Base-by-base conservation (phyloP, 257 asterid species). In the Ballota nigra region DNA sequence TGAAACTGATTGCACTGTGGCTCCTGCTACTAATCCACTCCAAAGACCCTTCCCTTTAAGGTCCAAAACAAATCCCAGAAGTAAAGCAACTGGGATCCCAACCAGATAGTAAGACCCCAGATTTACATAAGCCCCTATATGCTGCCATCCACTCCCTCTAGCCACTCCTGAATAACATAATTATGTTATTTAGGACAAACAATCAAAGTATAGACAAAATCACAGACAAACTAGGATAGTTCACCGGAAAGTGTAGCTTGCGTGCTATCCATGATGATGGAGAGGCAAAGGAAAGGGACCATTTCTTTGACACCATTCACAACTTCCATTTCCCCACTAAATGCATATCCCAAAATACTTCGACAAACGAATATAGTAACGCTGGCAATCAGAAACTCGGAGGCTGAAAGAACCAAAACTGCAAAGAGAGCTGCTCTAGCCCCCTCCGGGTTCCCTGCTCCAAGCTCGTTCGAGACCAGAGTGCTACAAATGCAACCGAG, bases 131-230 rank as follows among this genome's bases (percentile, higher is more conserved):
- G 98, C 97, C 18, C 97, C 98, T 6, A 93, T 52, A 16, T 86
- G 93, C 78, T 93, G 96, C 96, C 96, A 93, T 52, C 98, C 98
- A 6, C 91, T 78, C 18, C 96, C 97, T 83, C 96, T 84, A 6
- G 96, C 96, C 13, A 89, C 93, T 26, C 98, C 97, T 86, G 86
- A 52, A 29, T 2, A 16, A 18, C n/a, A 12, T 10, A 8, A 64
- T n/a, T 4, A 13, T 9, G 28, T 63, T 1, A 8, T 57, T 1
- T 34, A n/a, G 6, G 7, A 57, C 0, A 12, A 15, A 51, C 52
- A 19, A 16, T 51, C 24, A 51, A 49, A 6, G 23, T 16, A 6
- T 6, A 2, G 22, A 36, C 33, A 19, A 63, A 49, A 8, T 7
- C 20, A 60, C 38, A 56, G 9, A 57, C n/a, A 41, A 43, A 43